These are phyloP conservation scores for Aurifilum marmelostoma DNA, from an alignment of 2,329 filamentous ascomycete genomes.

Conservation along the genomic window DNA sequence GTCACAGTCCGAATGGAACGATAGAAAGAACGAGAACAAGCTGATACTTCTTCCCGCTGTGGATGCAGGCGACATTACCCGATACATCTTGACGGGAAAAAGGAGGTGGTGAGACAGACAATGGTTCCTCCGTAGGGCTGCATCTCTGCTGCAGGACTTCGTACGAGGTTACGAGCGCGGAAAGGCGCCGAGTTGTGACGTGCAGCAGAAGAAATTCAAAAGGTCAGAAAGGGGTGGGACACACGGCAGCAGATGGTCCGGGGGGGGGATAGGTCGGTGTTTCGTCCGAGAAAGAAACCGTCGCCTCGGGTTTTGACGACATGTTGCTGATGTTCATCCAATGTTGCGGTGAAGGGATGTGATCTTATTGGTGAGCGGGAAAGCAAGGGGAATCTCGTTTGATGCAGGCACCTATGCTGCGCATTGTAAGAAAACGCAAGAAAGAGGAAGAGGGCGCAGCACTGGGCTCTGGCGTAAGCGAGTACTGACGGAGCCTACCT, in stretches of 20 bases:
- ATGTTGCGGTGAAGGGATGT: slow-evolving; percentile 7
- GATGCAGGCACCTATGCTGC: background rate
- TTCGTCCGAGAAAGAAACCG: background rate
- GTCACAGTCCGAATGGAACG: background rate
- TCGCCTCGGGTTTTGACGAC: too few species aligned
- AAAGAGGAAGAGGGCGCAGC: background rate
- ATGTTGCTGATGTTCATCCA: background rate
- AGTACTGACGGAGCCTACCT: background rate
- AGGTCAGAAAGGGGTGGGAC: background rate
- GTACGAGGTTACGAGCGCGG: slow-evolving; percentile 1
- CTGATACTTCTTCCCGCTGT: slow-evolving; percentile 4
- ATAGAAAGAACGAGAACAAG: background rate
- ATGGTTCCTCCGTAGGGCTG: slow-evolving; percentile 13
- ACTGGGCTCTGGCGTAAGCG: slow-evolving; percentile 4
- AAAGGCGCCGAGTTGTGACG: slow-evolving; percentile 1
- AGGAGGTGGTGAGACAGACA: background rate
- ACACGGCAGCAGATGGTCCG: background rate
- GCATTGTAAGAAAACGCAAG: too few species aligned
- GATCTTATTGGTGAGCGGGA: background rate
- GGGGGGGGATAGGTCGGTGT: background rate
- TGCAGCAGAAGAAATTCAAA: background rate
- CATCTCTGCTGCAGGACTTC: slow-evolving; percentile 4
- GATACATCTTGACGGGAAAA: background rate
- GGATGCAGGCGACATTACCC: background rate
- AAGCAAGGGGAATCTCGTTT: background rate